phyloP scores from a whole-genome alignment of 805 yeast genomes.

The Kuraishia ogatae region DNA sequence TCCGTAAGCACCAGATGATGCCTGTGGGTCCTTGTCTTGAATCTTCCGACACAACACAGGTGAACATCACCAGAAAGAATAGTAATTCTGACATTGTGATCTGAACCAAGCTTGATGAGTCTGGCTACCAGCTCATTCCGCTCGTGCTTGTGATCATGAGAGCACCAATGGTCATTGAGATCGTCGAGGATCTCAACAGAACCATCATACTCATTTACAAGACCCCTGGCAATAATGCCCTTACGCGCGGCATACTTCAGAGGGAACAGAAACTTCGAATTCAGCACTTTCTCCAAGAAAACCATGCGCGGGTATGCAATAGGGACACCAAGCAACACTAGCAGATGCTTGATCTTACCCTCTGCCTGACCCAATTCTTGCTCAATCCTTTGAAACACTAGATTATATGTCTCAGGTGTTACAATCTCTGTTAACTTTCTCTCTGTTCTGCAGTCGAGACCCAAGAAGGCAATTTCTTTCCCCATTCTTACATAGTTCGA shows the following conservation, averaged over 20 bases:
- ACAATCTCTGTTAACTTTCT: constrained; percentile 57
- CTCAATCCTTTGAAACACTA: constrained; percentile 50
- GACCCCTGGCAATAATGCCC: constrained; percentile 58
- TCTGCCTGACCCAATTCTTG: constrained; percentile 43
- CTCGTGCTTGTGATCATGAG: constrained; percentile 77
- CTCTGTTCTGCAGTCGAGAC: constrained; percentile 91
- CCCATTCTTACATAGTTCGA: constrained; percentile 74
- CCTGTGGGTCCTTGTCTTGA: constrained; percentile 46
- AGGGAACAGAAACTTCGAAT: constrained; percentile 55
- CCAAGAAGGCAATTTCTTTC: constrained; percentile 58
- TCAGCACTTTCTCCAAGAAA: constrained; percentile 74
- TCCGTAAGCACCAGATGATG: constrained; percentile 27
- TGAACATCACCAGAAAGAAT: constrained; percentile 93
- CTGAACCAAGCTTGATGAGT: constrained; percentile 59
- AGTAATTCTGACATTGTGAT: constrained; percentile 63
- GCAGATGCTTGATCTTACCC: constrained; percentile 60
- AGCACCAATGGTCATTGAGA: constrained; percentile 95
- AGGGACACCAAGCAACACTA: constrained; percentile 88
- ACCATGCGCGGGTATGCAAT: constrained; percentile 91
- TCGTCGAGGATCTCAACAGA: constrained; percentile 87
- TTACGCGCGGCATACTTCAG: constrained; percentile 49
- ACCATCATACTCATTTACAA: constrained; percentile 90
- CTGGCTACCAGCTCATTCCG: constrained; percentile 60
- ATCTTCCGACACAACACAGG: constrained; percentile 73
- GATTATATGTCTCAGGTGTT: constrained; percentile 43